Evolutionary conservation across 192 early-diverging fungal genomes (phyloP), one percentile per base, ranked within the genome.

Genomic region (Thamnidium elegans): DNA sequence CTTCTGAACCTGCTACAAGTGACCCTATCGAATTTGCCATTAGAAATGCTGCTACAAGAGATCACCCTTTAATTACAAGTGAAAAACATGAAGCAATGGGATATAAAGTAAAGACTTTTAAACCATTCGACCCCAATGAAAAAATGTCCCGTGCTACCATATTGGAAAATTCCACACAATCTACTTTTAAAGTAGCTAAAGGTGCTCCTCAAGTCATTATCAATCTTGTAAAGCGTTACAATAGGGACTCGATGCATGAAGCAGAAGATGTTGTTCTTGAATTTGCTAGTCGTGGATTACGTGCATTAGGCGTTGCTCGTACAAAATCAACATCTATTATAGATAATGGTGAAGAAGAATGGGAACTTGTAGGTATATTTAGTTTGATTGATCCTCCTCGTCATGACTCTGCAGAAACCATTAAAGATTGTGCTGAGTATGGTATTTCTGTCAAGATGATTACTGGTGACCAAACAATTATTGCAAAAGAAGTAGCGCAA

Each of bases 381-480:
- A 82, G 84, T 14, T 74, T 90, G 44, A 66, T 89, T 47, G 88
- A 88, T 67, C 87, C 88, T 15, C 87, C 87, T 9, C 73, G 87
- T 21, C 80, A 80, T 15, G 89, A 89, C 63, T 89, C 89, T 47
- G 87, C 80, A 6, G 63, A 71, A 7, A 91, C 90, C 23, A 90
- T 91, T 69, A 53, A 60, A 32, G 85, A 87, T 43, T 90, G 88
- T 63, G 46, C 75, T 19, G 61, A 75, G 42, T 81, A 86, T 67
- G 90, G 90, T 51, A 80, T 91, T 43, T 62, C 75, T 1, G 86
- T 89, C 63, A 91, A 91, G 67, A 89, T 91, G 89, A 87, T 91
- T 55, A 91, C 89, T 7, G 89, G 89, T 34, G 89, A 91, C 66
- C 89, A 89, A 63, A 76, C 76, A 15, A 82, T 86, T 39, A 89